These are phyloP conservation scores for Phytophthora ohioensis DNA, from an alignment of 352 stramenopile species.

Conservation along the genomic window DNA sequence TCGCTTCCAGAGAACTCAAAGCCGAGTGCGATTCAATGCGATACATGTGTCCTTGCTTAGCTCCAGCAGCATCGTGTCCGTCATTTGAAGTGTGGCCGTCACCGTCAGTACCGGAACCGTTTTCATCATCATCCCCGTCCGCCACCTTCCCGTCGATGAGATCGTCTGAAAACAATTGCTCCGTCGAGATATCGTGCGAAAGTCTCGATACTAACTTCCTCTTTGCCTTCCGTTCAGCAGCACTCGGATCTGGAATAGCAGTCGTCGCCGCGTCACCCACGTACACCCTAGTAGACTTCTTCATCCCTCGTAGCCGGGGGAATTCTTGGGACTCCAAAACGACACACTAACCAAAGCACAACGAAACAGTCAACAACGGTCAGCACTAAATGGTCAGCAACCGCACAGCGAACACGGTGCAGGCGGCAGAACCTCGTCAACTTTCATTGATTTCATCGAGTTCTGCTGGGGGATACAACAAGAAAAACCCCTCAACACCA, in stretches of 20 bases:
- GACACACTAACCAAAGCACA: slow-evolving; percentile 4
- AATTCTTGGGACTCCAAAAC: neutral
- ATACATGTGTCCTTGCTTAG: slow-evolving; percentile 49
- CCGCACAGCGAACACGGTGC: neutral
- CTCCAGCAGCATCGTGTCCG: neutral
- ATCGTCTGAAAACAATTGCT: slow-evolving; percentile 71
- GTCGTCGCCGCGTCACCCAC: slow-evolving; percentile 15
- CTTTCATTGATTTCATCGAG: slow-evolving; percentile 26
- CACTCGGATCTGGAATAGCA: slow-evolving; percentile 2
- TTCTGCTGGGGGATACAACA: slow-evolving; percentile 5
- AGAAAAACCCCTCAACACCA: slow-evolving; percentile 13
- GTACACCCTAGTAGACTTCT: slow-evolving; percentile 37
- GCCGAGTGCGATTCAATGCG: slow-evolving; percentile 75
- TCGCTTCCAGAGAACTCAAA: slow-evolving; percentile 60
- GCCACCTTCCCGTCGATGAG: slow-evolving; percentile 71
- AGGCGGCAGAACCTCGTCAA: slow-evolving; percentile 19
- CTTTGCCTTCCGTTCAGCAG: slow-evolving; percentile 27
- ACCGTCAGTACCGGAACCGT: slow-evolving; percentile 43
- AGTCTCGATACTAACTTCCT: slow-evolving; percentile 36
- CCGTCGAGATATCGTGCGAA: slow-evolving; percentile 75
- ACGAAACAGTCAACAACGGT: slow-evolving; percentile 25
- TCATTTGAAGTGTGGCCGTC: slow-evolving; percentile 15
- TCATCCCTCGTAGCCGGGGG: slow-evolving; percentile 2
- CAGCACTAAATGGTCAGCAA: slow-evolving; percentile 1
- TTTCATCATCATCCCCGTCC: slow-evolving; percentile 61